Evolutionary conservation across 1,284 basidiomycete genomes (phyloP).

Genomic region (Cutaneotrichosporon sp.): DNA sequence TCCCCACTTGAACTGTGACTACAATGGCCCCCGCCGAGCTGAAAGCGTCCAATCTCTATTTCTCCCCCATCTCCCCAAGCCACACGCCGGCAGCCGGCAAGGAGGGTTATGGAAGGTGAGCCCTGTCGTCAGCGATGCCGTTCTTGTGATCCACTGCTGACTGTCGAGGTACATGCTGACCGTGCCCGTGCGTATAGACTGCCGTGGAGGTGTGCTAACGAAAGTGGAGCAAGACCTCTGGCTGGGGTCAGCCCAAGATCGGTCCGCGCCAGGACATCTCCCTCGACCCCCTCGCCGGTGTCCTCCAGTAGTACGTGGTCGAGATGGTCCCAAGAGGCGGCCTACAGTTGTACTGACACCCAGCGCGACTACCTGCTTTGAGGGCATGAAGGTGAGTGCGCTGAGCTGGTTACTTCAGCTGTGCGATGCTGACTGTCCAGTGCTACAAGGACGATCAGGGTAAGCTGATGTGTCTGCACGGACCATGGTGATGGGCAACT

Average conservation of each 20-base stretch:
- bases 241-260: slow-evolving; percentile 46
- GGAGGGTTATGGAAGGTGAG: slow-evolving; percentile 18
- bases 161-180: slow-evolving; percentile 34
- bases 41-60: slow-evolving; percentile 36
- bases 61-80: slow-evolving; percentile 34
- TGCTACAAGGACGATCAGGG: slow-evolving; percentile 42
- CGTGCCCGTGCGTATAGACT: slow-evolving; percentile 14
- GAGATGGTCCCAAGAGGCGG: neutral
- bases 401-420: neutral
- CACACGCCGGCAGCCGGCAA: slow-evolving; percentile 23
- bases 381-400: slow-evolving; percentile 45
- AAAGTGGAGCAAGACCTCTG: slow-evolving; percentile 19
- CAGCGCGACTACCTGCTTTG: slow-evolving; percentile 44
- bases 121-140: too few species aligned
- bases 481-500: neutral
- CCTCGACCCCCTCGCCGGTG: slow-evolving; percentile 42
- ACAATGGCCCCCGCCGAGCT: slow-evolving; percentile 20
- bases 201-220: neutral
- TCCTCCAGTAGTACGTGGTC: slow-evolving; percentile 37
- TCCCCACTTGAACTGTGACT: neutral
- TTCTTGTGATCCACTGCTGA: slow-evolving; percentile 16
- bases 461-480: slow-evolving; percentile 8
- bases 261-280: slow-evolving; percentile 30
- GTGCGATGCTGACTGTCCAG: slow-evolving; percentile 16
- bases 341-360: neutral